Base-by-base conservation (phyloP, 345 rosid genomes). In the Erodium maritimum region DNA sequence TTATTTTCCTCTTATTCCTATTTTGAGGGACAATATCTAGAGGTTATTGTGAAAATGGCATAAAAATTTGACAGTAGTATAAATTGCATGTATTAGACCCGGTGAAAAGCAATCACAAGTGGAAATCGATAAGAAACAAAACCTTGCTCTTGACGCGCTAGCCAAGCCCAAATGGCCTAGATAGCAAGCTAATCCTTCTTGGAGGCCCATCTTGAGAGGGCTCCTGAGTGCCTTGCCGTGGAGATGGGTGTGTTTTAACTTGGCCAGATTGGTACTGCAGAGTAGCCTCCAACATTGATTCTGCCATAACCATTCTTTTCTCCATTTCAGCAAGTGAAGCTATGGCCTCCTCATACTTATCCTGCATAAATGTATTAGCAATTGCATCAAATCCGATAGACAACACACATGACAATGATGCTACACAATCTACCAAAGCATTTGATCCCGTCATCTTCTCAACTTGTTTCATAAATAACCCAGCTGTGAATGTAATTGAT, bases 81-180 rank as follows among this genome's bases (percentile, higher is more conserved):
- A 42, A 42, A 42, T 42, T 42, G 14, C 2, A 16, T 10, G 48
- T 42, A 42, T 42, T 42, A 16, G 14, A 13, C 54, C n/a, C 2
- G 19, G 42, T 42, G 55, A 17, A 29, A 42, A 42, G 48, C 48
- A 42, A 42, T 34, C 48, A 12, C 33, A 23, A 55, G 45, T 13
- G 7, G 12, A 21, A 0, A 25, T 14, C 2, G 37, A 12, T 37
- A 5, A 17, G 42, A 24, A 14, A 14, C 17, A 66, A 74, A 52
- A 89, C 99, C 95, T 89, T 89, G 79, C 80, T 93, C 71, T 82
- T 73, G 79, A 89, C 99, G 61, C 95, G 95, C 99, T 97, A 93
- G 60, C 95, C 89, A 62, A 93, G 85, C 60, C 90, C 95, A 77
- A 93, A 93, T 60, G 98, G 97, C 21, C 97, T 78, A 55, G 84